Evolutionary conservation across 1,284 basidiomycete genomes (phyloP).

Genomic region (Chondrostereum purpureum): DNA sequence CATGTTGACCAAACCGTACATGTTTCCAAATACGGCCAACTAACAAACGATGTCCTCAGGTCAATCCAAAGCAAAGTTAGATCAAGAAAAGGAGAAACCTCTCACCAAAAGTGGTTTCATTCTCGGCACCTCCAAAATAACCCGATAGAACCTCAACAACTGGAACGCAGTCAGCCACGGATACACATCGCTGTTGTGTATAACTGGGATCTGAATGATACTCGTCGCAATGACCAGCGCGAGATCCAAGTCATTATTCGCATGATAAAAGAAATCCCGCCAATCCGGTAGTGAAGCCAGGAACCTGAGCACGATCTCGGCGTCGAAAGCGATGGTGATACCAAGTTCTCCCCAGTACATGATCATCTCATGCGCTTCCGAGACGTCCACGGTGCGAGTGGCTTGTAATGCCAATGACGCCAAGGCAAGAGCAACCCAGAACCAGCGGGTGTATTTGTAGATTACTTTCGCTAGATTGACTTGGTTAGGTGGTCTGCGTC

Average conservation of each 20-base stretch:
- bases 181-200: constrained; percentile 64
- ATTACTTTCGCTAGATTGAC: constrained; percentile 46
- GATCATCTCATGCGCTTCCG: constrained; percentile 36
- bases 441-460: constrained; percentile 59
- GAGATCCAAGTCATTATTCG: constrained; percentile 72
- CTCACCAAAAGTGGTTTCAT: constrained; percentile 77
- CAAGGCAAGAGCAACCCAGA: constrained; percentile 77
- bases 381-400: constrained; percentile 57
- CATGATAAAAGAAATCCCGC: constrained; percentile 67
- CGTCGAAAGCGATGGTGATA: constrained; percentile 81
- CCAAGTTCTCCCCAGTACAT: constrained; percentile 69
- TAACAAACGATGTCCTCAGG: constrained; percentile 30
- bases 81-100: constrained; percentile 4
- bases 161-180: constrained; percentile 93
- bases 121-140: constrained; percentile 83
- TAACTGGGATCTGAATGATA: constrained; percentile 83
- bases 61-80: constrained; percentile 1
- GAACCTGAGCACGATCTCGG: constrained; percentile 82
- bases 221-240: constrained; percentile 76
- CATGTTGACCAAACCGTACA: constrained; percentile 92
- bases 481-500: constrained; percentile 29
- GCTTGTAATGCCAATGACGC: constrained; percentile 75
- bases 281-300: constrained; percentile 75
- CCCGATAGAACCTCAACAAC: constrained; percentile 86
- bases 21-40: constrained; percentile 88